phyloP scores from a whole-genome alignment of 345 rosid genomes.

The Corymbia maculata region DNA sequence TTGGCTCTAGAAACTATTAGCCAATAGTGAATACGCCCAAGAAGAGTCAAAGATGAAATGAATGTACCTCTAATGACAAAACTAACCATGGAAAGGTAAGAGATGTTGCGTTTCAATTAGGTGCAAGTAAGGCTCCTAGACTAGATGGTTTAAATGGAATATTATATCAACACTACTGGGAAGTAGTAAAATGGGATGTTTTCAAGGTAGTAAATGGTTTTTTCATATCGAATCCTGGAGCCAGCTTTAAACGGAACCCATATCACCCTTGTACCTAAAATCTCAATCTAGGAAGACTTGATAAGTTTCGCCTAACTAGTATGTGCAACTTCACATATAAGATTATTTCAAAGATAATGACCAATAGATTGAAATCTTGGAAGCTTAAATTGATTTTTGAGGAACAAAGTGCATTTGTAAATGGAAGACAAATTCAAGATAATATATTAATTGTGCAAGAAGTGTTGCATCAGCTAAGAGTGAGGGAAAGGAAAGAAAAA shows the following conservation, averaged over 20 bases:
- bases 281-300: not conserved
- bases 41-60: not conserved
- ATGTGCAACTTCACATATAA: not conserved
- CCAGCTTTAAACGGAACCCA: not conserved
- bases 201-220: not conserved
- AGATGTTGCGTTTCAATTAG: not conserved
- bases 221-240: not conserved
- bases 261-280: not conserved
- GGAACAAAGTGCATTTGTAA: not conserved
- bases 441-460: no score
- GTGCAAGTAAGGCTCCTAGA: not conserved
- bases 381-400: fast-evolving
- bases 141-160: not conserved
- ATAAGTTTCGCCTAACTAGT: not conserved
- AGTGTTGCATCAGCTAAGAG: not conserved
- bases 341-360: not conserved
- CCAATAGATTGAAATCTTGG: not conserved
- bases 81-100: not conserved
- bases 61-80: not conserved
- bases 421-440: not conserved
- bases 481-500: not conserved
- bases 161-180: not conserved
- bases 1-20: not conserved
- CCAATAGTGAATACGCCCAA: not conserved
- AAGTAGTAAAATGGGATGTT: not conserved